Percentiles rank a stretch among this genome's conserved stretches.
Evolutionary conservation across 1,284 basidiomycete species (phyloP).

Genomic region (Lentinula novae-zelandiae): DNA sequence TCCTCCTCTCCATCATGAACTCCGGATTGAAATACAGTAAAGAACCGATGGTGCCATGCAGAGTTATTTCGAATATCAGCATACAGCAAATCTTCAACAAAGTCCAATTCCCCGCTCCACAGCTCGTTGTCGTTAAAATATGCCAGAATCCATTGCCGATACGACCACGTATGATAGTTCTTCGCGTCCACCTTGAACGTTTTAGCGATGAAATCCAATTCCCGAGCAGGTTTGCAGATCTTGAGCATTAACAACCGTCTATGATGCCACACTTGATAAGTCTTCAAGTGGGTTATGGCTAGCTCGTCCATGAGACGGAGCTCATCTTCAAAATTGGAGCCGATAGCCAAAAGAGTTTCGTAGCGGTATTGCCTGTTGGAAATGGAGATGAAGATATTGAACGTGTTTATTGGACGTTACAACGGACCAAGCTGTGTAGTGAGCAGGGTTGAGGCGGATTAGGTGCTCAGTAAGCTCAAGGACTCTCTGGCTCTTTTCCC

Average conservation of each 20-base stretch:
- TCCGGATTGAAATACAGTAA: constrained; percentile 78
- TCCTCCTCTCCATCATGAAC: constrained; percentile 56
- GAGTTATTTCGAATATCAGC: constrained; percentile 93
- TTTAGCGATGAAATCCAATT: constrained; percentile 76
- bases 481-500: constrained; percentile 77
- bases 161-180: constrained; percentile 97
- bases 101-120: constrained; percentile 79
- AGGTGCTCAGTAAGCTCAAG: constrained; percentile 83
- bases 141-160: constrained; percentile 88
- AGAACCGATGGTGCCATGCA: constrained; percentile 98
- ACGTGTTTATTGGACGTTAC: background rate
- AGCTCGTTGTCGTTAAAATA: constrained; percentile 69
- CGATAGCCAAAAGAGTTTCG: constrained; percentile 70
- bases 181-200: constrained; percentile 77
- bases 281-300: constrained; percentile 81
- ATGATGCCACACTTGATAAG: constrained; percentile 98
- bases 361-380: constrained; percentile 87
- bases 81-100: constrained; percentile 72
- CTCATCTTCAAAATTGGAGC: constrained; percentile 69
- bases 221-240: constrained; percentile 50
- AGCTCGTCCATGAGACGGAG: constrained; percentile 82
- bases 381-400: constrained; percentile 6
- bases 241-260: constrained; percentile 75
- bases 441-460: constrained; percentile 86
- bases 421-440: constrained; percentile 89